These are phyloP conservation scores for Xylaria curta DNA, from an alignment of 495 filamentous ascomycete genomes.

Conservation along the genomic window DNA sequence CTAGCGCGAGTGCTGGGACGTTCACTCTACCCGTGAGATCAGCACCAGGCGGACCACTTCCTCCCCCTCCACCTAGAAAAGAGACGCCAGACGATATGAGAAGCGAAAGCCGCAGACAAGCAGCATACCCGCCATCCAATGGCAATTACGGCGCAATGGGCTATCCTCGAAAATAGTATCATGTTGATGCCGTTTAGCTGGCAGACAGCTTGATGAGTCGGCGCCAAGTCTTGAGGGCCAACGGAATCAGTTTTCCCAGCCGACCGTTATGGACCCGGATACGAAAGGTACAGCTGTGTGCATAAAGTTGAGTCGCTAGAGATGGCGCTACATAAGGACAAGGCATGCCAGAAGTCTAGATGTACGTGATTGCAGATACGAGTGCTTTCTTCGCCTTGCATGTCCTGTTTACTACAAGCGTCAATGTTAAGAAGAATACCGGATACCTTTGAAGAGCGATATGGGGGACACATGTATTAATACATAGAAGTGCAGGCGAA, in stretches of 20 bases:
- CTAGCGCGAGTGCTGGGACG: constrained; percentile 37
- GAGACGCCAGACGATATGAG: constrained; percentile 48
- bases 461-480: constrained; percentile 25
- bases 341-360: constrained; percentile 9
- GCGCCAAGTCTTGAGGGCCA: neutral
- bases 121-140: constrained; percentile 47
- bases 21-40: constrained; percentile 58
- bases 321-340: constrained; percentile 12
- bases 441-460: constrained; percentile 18
- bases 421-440: constrained; percentile 30
- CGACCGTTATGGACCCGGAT: neutral
- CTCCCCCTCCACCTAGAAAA: constrained; percentile 54
- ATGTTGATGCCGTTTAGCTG: neutral
- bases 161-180: constrained; percentile 33
- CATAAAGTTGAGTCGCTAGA: constrained; percentile 11
- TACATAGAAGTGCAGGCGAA: constrained; percentile 15
- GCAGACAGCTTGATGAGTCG: neutral
- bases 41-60: constrained; percentile 49
- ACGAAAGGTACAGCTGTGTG: constrained; percentile 10
- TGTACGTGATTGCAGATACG: constrained; percentile 18
- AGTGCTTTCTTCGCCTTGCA: constrained; percentile 24
- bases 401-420: constrained; percentile 21
- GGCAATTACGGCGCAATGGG: constrained; percentile 39
- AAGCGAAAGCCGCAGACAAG: constrained; percentile 47
- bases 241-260: neutral